Base-by-base conservation (phyloP, 2,329 filamentous ascomycete genomes). In the Fusarium cicatricum region DNA sequence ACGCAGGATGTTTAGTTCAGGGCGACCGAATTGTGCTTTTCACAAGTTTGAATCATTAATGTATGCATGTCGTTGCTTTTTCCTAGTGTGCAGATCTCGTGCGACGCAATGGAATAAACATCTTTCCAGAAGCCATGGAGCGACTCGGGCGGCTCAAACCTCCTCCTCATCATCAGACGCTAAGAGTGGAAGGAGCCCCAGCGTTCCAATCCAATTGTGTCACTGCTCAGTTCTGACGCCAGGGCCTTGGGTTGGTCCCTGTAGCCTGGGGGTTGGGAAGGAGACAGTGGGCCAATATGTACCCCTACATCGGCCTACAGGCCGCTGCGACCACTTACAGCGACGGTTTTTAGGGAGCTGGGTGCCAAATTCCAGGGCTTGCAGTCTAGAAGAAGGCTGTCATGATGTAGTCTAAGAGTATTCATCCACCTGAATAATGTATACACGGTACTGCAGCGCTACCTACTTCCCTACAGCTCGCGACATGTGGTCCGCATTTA, bases 41-140 rank as follows among this genome's bases (percentile, higher is more conserved):
- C 34, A 29, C 44, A 31, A 39, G 6, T 26, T 11, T 21, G 19
- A 39, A 15, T 16, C 19, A 19, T 39, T 8, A 6, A 28, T 23
- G 37, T 11, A 16, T 29, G 26, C 10, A 11, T 5, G 37, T n/a
- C 14, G 36, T 26, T 48, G 26, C 11, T 26, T 33, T 16, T 33
- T 40, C 36, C 28, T 15, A 15, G 17, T 26, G 28, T 8, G 55
- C 43, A 37, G 36, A 51, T 53, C 50, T 49, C 47, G 49, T 49
- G 37, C 15, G 32, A 21, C 28, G 17, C 43, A 17, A 28, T 47
- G 34, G 43, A 17, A 51, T 28, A 44, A 48, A 26, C 23, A 40
- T 52, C 37, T 55, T 66, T 66, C 60, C 43, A 60, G 62, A 54
- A 60, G 57, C 43, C 23, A 38, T 26, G 6, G 21, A 7, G 36